Evolutionary conservation across 805 yeast genomes (phyloP).

Genomic region (Sugiyamaella mastotermitis): DNA sequence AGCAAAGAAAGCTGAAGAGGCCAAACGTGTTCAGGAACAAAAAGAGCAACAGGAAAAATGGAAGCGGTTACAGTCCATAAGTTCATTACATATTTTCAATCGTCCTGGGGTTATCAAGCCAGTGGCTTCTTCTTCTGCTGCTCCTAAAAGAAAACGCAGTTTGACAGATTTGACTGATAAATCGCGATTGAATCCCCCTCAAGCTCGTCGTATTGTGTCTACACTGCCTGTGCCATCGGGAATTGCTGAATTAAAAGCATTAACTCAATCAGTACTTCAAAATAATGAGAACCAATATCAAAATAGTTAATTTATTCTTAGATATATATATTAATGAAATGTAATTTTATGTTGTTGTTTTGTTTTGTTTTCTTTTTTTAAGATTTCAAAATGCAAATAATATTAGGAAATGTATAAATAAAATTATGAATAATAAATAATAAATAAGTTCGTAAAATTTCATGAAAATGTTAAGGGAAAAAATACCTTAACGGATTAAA

Average conservation of each 20-base stretch:
- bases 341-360: too few species aligned
- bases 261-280: conserved; percentile 6
- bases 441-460: too few species aligned
- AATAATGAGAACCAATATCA: too few species aligned
- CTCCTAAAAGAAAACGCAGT: conserved; percentile 5
- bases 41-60: background rate
- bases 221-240: conserved; percentile 5
- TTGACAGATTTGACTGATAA: background rate
- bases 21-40: background rate
- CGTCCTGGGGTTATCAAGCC: too few species aligned
- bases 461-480: too few species aligned
- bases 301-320: too few species aligned
- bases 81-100: background rate
- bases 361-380: too few species aligned
- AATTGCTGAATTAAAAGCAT: conserved; percentile 7
- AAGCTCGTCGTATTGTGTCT: conserved; percentile 1
- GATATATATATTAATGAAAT: too few species aligned
- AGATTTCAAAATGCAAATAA: too few species aligned
- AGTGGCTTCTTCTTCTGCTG: background rate
- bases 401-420: too few species aligned
- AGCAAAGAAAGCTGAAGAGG: background rate
- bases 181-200: background rate
- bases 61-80: background rate
- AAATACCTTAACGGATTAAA: conserved; percentile 3
- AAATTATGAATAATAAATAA: too few species aligned